phyloP scores from a whole-genome alignment of 2,329 filamentous ascomycete genomes.

The Fusarium sp. region DNA sequence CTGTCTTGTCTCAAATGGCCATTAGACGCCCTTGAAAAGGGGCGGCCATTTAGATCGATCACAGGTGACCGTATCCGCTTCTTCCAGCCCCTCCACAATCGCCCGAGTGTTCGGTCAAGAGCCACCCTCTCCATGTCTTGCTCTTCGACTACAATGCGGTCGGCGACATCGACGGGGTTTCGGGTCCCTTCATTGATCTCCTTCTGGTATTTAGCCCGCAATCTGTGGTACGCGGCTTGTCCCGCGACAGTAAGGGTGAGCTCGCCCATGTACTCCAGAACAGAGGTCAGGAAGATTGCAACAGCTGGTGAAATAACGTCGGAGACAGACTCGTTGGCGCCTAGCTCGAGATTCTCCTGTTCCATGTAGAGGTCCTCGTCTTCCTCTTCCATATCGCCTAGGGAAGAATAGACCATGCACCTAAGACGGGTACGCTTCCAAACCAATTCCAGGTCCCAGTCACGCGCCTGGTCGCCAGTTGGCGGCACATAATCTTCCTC shows the following conservation, averaged over 20 bases:
- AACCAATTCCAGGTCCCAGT: constrained; percentile 90
- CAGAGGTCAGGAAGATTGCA: constrained; percentile 94
- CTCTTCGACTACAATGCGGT: constrained; percentile 86
- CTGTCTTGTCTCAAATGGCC: constrained; percentile 48
- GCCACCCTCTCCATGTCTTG: constrained; percentile 93
- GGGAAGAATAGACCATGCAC: constrained; percentile 97
- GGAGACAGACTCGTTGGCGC: constrained; percentile 66
- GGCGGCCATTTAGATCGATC: constrained; percentile 58
- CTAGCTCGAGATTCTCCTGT: constrained; percentile 75
- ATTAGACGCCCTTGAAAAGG: constrained; percentile 61
- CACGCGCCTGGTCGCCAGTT: constrained; percentile 61
- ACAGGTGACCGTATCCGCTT: constrained; percentile 76
- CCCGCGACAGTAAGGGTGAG: constrained; percentile 88
- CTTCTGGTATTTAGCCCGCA: constrained; percentile 68
- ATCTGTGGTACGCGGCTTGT: constrained; percentile 80
- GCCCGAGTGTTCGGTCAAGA: constrained; percentile 85
- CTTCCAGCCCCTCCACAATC: constrained; percentile 95
- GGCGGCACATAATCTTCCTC: constrained; percentile 75
- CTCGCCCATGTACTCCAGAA: constrained; percentile 93
- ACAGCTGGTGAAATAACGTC: constrained; percentile 87
- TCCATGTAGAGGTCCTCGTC: constrained; percentile 92
- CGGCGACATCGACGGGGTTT: constrained; percentile 61
- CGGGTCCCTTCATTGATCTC: constrained; percentile 64
- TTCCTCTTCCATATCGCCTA: constrained; percentile 97
- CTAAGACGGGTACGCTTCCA: constrained; percentile 94